These are phyloP conservation scores for Cladorrhinum sp. DNA, from an alignment of 2,329 filamentous ascomycete genomes.

Conservation along the genomic window DNA sequence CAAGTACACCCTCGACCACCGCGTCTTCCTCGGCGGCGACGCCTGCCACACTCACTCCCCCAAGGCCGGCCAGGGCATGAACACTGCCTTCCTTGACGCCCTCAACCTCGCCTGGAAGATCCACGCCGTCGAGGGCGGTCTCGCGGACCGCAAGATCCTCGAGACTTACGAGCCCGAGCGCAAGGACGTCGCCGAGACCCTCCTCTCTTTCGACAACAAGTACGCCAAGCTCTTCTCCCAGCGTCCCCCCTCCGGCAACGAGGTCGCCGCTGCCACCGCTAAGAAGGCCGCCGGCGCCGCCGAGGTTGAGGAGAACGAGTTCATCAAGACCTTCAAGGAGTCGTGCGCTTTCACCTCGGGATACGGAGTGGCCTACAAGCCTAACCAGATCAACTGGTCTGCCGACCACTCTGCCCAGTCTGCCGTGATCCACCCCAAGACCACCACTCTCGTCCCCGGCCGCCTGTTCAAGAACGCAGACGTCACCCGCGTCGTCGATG, in stretches of 20 bases:
- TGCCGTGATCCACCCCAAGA: conserved; percentile 62
- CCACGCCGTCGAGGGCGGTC: conserved; percentile 80
- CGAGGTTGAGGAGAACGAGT: conserved; percentile 62
- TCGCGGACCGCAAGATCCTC: conserved; percentile 71
- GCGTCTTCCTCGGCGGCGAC: conserved; percentile 73
- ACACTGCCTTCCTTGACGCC: conserved; percentile 75
- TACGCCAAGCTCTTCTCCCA: conserved; percentile 90
- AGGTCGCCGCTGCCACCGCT: conserved; percentile 64
- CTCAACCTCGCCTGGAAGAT: conserved; percentile 96
- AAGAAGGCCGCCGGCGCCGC: conserved; percentile 24
- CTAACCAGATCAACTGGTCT: conserved; percentile 84
- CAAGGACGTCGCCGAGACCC: conserved; percentile 76
- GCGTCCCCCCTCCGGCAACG: conserved; percentile 66
- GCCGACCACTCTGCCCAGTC: conserved; percentile 68
- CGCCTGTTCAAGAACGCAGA: conserved; percentile 73
- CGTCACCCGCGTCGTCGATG: conserved; percentile 82
- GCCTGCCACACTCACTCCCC: conserved; percentile 78
- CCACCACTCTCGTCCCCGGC: conserved; percentile 67
- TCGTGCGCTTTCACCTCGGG: conserved; percentile 90
- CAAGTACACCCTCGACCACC: conserved; percentile 62
- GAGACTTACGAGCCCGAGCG: conserved; percentile 85
- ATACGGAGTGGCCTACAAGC: conserved; percentile 81
- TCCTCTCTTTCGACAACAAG: conserved; percentile 81
- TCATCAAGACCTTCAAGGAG: conserved; percentile 87
- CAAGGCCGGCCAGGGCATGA: conserved; percentile 78